Base-by-base conservation (phyloP, 2,329 filamentous ascomycete species). In the Phymatotrichopsis omnivora region DNA sequence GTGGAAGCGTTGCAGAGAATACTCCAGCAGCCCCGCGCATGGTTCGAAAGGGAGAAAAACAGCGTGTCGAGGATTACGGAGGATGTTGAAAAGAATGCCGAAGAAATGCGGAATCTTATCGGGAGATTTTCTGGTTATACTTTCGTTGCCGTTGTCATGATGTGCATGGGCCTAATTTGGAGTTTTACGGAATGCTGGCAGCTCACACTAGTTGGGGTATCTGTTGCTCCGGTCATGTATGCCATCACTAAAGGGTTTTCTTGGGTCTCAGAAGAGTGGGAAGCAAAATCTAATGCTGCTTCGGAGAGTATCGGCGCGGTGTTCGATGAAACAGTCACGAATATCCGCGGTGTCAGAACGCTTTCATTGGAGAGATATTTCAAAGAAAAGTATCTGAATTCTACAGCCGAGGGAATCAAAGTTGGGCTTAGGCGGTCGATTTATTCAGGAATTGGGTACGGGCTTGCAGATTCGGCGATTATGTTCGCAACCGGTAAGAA, bases 31-130 rank as follows among this genome's bases (percentile, higher is more conserved):
- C 81, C 84, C 1, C 78, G 74, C 50, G 64, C 72, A 4, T 96
- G 86, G 80, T 93, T 93, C 56, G 79, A 85, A 52, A 67, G 71
- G 38, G 69, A 80, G 2, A 68, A 70, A 25, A 82, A 91, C 61
- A 75, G 72, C 0, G 67, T 80, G 0, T 68, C 70, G 1, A 69
- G 71, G 2, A 69, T 96, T 31, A 76, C 72, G 1, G 78, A 84
- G 49, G 80, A 74, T 33, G 71, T 96, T 0, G 85, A 93, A 57
- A 74, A 81, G 12, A 83, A 85, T 57, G 82, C 81, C 0, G 86
- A 96, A 60, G 85, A 94, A 60, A 87, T 91, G 75, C 75, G 83
- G 7, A 86, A 84, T 56, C 67, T 96, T 0, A 70, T 93, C 0
- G 82, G 83, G 2, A 75, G 82, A 1, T 93, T 94, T 58, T 70